Conservation (phyloP, 371 early-diverging fungal genomes). For the Rhizopus stolonifer region DNA sequence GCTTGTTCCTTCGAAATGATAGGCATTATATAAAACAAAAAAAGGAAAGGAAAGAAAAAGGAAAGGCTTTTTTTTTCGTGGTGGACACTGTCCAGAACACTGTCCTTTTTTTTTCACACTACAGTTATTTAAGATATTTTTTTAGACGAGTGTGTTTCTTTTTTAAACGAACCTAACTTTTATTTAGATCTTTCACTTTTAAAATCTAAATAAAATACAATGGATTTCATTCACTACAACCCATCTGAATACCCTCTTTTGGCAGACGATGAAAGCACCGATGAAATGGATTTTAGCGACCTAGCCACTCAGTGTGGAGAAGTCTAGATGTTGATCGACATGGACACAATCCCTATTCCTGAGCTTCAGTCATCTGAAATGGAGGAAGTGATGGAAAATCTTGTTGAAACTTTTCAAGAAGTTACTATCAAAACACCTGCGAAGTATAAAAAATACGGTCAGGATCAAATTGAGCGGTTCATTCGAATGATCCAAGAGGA, state of each 20-base stretch:
- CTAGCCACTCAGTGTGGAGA: too few species aligned
- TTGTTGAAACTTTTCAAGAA: conserved; percentile 12
- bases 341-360: background rate
- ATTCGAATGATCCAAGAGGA: conserved; percentile 16
- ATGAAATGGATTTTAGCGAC: too few species aligned
- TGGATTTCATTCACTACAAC: too few species aligned
- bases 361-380: conserved; percentile 11
- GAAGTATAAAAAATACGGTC: conserved; percentile 14
- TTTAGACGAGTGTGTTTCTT: too few species aligned
- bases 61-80: conserved; percentile 5
- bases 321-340: background rate
- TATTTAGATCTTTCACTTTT: too few species aligned
- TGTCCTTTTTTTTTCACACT: too few species aligned
- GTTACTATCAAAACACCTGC: conserved; percentile 3
- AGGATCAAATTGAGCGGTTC: conserved; percentile 14
- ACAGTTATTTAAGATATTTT: too few species aligned
- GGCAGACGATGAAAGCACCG: too few species aligned
- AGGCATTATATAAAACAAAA: conserved; percentile 17
- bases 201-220: too few species aligned
- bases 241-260: too few species aligned
- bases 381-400: conserved; percentile 11
- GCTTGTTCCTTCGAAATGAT: conserved; percentile 20
- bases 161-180: too few species aligned
- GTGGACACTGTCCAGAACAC: conserved; percentile 1
- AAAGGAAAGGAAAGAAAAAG: conserved; percentile 2